phyloP scores from a whole-genome alignment of 140 eudicot genomes.

The Flaveria floridana region DNA sequence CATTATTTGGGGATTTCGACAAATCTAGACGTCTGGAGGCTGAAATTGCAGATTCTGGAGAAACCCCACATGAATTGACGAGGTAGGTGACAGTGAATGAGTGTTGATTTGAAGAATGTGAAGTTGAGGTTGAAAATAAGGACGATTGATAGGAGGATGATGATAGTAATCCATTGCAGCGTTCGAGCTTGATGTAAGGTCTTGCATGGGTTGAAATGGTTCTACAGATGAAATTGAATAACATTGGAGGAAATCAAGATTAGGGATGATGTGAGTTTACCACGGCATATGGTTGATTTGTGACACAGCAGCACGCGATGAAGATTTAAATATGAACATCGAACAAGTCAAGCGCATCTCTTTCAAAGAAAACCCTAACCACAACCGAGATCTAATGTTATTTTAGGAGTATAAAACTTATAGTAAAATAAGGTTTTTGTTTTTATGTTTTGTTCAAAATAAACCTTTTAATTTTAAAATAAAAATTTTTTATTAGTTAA shows the following conservation, averaged over 20 bases:
- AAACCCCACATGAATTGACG: constrained; percentile 46
- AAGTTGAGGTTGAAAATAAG: constrained; percentile 9
- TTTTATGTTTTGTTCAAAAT: too few relatives aligned
- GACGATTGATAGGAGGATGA: not conserved
- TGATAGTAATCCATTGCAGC: not conserved
- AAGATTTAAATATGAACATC: not conserved
- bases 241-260: not conserved
- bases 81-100: constrained; percentile 46
- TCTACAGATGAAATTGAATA: not conserved
- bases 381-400: not conserved
- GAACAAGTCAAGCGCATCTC: not conserved
- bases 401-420: too few relatives aligned
- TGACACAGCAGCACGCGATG: not conserved
- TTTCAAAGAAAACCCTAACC: constrained; percentile 11
- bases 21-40: constrained; percentile 34
- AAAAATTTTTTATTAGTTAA: too few relatives aligned
- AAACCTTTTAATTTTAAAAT: too few relatives aligned
- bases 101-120: constrained; percentile 15
- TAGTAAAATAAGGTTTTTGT: too few relatives aligned
- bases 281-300: constrained; percentile 10
- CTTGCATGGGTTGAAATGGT: not conserved
- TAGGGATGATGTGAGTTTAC: not conserved
- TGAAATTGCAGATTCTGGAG: constrained; percentile 38
- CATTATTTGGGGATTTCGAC: constrained; percentile 29
- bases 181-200: not conserved